Percentiles rank a stretch among this genome's conserved stretches.
phyloP scores from a whole-genome alignment of 1,139 yeast species.

The Geotrichum citri-aurantii region DNA sequence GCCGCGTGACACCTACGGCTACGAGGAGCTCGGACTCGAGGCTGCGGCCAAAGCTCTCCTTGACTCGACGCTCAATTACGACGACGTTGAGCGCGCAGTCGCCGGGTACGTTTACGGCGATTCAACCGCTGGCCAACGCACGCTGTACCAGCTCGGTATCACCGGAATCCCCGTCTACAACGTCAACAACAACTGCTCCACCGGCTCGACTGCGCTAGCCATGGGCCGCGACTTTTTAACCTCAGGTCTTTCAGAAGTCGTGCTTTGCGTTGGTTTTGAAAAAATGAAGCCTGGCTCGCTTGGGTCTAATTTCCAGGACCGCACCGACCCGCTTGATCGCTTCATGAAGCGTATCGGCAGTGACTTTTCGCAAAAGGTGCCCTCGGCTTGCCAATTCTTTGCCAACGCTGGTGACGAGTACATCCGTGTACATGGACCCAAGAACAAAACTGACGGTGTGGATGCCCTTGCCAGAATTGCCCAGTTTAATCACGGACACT shows the following conservation, averaged over 20 bases:
- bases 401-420: slow-evolving; percentile 33
- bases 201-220: slow-evolving; percentile 32
- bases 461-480: slow-evolving; percentile 31
- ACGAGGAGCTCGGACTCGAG: slow-evolving; percentile 32
- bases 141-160: slow-evolving; percentile 32
- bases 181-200: slow-evolving; percentile 33
- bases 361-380: slow-evolving; percentile 22
- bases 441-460: slow-evolving; percentile 18
- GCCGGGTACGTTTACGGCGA: slow-evolving; percentile 33
- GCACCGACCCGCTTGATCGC: slow-evolving; percentile 28
- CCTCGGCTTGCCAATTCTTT: slow-evolving; percentile 32
- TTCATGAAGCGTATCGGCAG: slow-evolving; percentile 23
- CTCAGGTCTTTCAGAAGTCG: slow-evolving; percentile 29
- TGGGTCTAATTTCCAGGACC: slow-evolving; percentile 26
- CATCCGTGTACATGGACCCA: slow-evolving; percentile 23
- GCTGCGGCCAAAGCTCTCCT: slow-evolving; percentile 31
- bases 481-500: slow-evolving; percentile 30
- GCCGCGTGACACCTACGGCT: slow-evolving; percentile 29
- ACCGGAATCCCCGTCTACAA: slow-evolving; percentile 32
- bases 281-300: slow-evolving; percentile 32
- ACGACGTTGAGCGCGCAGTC: slow-evolving; percentile 28
- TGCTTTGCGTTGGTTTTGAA: slow-evolving; percentile 32
- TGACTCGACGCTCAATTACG: slow-evolving; percentile 32
- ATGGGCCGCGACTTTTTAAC: slow-evolving; percentile 27
- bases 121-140: slow-evolving; percentile 33